These are phyloP conservation scores for Leccinum arenicola DNA, from an alignment of 768 basidiomycete genomes.

Conservation along the genomic window DNA sequence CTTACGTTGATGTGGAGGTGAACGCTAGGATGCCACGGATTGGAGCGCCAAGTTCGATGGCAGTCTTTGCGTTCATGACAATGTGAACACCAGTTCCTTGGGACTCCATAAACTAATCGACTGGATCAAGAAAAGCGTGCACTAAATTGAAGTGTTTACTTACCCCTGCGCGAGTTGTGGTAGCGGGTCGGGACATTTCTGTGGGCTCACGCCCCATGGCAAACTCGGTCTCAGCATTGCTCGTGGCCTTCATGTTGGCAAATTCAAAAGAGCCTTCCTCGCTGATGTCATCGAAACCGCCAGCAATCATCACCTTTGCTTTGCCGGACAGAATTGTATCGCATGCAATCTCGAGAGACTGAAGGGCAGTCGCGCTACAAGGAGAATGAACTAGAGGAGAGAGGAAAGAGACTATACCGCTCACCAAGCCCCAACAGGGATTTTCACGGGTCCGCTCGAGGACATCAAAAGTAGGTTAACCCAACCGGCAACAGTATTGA, in stretches of 20 bases:
- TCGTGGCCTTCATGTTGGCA: constrained; percentile 99
- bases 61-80: constrained; percentile 95
- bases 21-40: constrained; percentile 93
- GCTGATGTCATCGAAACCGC: constrained; percentile 96
- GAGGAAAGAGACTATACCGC: constrained; percentile 20
- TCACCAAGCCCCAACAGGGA: constrained; percentile 97
- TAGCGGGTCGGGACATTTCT: constrained; percentile 98
- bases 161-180: constrained; percentile 92
- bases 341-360: constrained; percentile 97
- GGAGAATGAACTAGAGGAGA: constrained; percentile 3
- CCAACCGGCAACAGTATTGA: constrained; percentile 99
- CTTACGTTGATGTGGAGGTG: constrained; percentile 94
- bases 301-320: constrained; percentile 98
- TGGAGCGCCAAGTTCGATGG: constrained; percentile 88
- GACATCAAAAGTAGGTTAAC: constrained; percentile 92
- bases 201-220: constrained; percentile 99
- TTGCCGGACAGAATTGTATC: constrained; percentile 94
- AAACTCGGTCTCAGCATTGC: constrained; percentile 94
- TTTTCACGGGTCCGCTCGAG: constrained; percentile 97
- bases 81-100: constrained; percentile 97
- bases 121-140: constrained; percentile 1
- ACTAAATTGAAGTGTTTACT: constrained; percentile 26
- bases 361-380: constrained; percentile 87
- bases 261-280: constrained; percentile 99
- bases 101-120: constrained; percentile 86